Base-by-base conservation (phyloP, 495 filamentous ascomycete genomes). In the Stereocaulon alpinum region DNA sequence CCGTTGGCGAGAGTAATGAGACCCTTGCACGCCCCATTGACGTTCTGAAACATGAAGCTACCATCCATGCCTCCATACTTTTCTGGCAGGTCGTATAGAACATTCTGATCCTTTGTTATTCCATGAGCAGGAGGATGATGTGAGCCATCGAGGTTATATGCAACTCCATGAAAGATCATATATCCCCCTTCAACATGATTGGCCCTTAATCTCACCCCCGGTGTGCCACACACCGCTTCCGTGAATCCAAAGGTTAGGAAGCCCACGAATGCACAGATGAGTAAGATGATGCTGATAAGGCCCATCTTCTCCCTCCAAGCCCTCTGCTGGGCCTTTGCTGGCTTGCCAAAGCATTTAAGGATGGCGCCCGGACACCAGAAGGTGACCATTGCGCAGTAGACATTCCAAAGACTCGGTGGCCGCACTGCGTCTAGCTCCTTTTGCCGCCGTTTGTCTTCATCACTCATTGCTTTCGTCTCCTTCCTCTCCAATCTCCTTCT, bases 231-330 rank as follows among this genome's bases (percentile, higher is more conserved):
- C 20, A 97, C 93, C 10, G 83, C 83, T 55, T 87, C 79, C 7
- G 89, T 95, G 68, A 99, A 99, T 43, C 93, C 94, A 64, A 99
- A 97, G 0, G 94, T 99, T 42, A 99, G 75, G 72, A 91, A 99
- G 64, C 94, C 94, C 57, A 99, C 93, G 66, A 94, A 84, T 12
- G 82, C 81, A 68, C 87, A 91, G 67, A 97, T 90, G 58, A 89
- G 70, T 20, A 95, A 65, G 67, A 99, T 97, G 66, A 97, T 81
- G 74, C 89, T 94, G 69, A 96, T 87, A 57, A 99, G 76, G 6
- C 94, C 94, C 79, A 99, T 95, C 79, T 99, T 99, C 71, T 99
- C 94, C 58, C 94, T 84, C 94, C 94, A 99, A 18, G 94, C 94
- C 63, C 89, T 81, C 61, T 91, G 88, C 69, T 96, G 90, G 18